phyloP scores from a whole-genome alignment of 768 basidiomycete genomes.

The Boletus fagicola region DNA sequence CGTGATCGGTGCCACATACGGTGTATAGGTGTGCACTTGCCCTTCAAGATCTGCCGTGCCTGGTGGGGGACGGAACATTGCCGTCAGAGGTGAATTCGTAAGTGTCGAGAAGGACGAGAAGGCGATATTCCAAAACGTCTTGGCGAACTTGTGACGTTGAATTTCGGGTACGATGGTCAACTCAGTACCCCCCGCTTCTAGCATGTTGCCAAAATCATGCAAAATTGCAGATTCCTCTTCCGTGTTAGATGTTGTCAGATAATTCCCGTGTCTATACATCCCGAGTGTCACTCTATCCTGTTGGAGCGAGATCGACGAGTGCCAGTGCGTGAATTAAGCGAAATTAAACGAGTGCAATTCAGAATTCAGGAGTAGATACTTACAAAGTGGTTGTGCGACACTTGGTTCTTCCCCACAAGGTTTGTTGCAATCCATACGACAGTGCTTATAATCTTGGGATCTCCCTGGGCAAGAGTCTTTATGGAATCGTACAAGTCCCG shows the following conservation, averaged over 20 bases:
- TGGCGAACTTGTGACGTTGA: slow-evolving; percentile 59
- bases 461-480: slow-evolving; percentile 38
- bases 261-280: slow-evolving; percentile 49
- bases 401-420: slow-evolving; percentile 43
- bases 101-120: slow-evolving; percentile 55
- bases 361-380: slow-evolving; percentile 19
- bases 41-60: slow-evolving; percentile 2
- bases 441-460: slow-evolving; percentile 53
- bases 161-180: slow-evolving; percentile 53
- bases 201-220: slow-evolving; percentile 43
- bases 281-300: slow-evolving; percentile 49
- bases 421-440: slow-evolving; percentile 57
- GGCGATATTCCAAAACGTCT: slow-evolving; percentile 64
- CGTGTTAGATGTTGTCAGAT: slow-evolving; percentile 39
- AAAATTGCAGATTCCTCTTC: slow-evolving; percentile 43
- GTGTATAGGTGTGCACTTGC: slow-evolving; percentile 35
- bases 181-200: slow-evolving; percentile 48
- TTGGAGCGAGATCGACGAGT: background rate
- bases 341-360: background rate
- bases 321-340: background rate
- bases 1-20: slow-evolving; percentile 42
- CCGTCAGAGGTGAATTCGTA: slow-evolving; percentile 46
- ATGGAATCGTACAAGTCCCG: slow-evolving; percentile 58
- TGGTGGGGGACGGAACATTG: slow-evolving; percentile 47
- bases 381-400: slow-evolving; percentile 54